Evolutionary conservation across 2,329 filamentous ascomycete species (phyloP), one percentile per base, ranked within the genome.

Genomic region (Claviceps pazoutovae): DNA sequence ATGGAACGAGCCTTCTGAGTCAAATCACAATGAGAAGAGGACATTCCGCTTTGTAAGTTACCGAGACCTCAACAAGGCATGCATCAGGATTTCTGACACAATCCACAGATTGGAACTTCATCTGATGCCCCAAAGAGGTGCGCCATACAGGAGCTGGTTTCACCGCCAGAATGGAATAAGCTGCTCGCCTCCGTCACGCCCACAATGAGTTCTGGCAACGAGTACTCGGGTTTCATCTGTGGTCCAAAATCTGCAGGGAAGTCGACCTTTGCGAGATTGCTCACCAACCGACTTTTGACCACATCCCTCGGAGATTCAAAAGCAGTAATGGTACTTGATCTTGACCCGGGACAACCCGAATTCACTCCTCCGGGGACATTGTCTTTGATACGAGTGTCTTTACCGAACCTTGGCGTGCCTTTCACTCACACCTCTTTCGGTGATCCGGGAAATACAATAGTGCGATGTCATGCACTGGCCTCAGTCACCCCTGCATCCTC

Each of bases 321-420:
- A 16, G 14, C 58, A 39, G 50, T 45, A 19, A 58, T 73, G 51
- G 70, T 84, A n/a, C 72, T 93, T 6, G 87, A 93, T 58, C 71
- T 91, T 9, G 86, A 93, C 61, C 84, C 85, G 1, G 83, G 82
- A 0, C 86, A 89, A 59, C 84, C 86, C 2, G 86, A 90, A 61
- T 89, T 84, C 62, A 78, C 78, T 0, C 74, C 82, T 1, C 78
- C 82, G 0, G 86, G 86, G 0, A 80, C 84, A 14, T 61, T 91
- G 19, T 86, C 85, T 1, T 75, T 91, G 4, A 69, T 83, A 14
- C 72, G 78, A 30, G 66, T 89, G 11, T 71, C 69, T 1, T 66
- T 73, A 34, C 78, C 82, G 0, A 81, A 87, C 49, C 68, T 90
- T 5, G 76, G 80, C 0, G 78, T 84, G 1, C 73, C 84, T 0